A percentile compares a stretch with the other conserved stretches of the same genome.
Evolutionary conservation across 2,329 filamentous ascomycete genomes (phyloP).

Genomic region (Pochonia chlamydosporia): DNA sequence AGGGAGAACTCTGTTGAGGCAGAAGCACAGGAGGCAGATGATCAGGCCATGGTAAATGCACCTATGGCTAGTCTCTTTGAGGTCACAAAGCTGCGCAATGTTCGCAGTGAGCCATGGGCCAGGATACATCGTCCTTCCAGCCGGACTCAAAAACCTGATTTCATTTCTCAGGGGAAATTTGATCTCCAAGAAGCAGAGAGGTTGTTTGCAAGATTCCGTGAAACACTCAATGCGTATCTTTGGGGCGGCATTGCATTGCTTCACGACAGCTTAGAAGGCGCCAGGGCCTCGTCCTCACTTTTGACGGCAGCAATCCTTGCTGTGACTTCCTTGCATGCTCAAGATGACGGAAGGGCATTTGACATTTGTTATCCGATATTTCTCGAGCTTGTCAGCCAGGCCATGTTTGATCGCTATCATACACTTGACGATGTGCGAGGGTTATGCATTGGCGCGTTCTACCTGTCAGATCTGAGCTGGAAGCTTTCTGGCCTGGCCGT

Average conservation of each 20-base stretch:
- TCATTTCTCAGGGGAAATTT: conserved; percentile 22
- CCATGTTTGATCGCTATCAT: conserved; percentile 48
- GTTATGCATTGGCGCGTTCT: conserved; percentile 58
- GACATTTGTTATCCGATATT: conserved; percentile 54
- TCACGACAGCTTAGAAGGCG: conserved; percentile 21
- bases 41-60: conserved; percentile 23
- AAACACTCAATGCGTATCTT: conserved; percentile 25
- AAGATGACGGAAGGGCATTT: conserved; percentile 38
- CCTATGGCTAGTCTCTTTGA: conserved; percentile 28
- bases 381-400: conserved; percentile 48
- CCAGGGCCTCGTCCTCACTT: conserved; percentile 22
- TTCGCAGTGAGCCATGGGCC: conserved; percentile 23
- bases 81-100: conserved; percentile 26
- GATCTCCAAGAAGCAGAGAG: conserved; percentile 19
- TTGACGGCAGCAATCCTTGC: conserved; percentile 26
- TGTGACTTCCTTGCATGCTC: conserved; percentile 24
- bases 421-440: conserved; percentile 54
- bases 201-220: conserved; percentile 21
- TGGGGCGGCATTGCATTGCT: conserved; percentile 26
- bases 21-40: conserved; percentile 13
- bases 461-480: conserved; percentile 51
- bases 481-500: conserved; percentile 55
- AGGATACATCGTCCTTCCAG: conserved; percentile 9
- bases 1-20: conserved; percentile 24
- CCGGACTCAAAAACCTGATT: conserved; percentile 17